These are phyloP conservation scores for Penicillium crustosum DNA, from an alignment of 2,329 filamentous ascomycete species.

Conservation along the genomic window DNA sequence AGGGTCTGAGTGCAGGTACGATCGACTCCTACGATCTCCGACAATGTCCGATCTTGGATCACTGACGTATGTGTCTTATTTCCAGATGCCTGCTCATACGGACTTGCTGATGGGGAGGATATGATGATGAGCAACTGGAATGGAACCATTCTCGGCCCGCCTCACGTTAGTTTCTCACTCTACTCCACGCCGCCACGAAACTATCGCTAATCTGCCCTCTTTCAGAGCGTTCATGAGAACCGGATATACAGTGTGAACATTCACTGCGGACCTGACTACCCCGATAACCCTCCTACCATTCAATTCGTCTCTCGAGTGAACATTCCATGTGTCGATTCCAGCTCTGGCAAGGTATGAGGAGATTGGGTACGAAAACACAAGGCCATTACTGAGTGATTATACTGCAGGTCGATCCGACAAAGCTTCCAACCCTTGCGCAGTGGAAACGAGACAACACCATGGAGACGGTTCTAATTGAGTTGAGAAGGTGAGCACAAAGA, in stretches of 20 bases:
- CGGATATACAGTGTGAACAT: slow-evolving; percentile 98
- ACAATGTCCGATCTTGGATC: slow-evolving; percentile 9
- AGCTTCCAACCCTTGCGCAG: slow-evolving; percentile 78
- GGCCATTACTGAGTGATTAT: slow-evolving; percentile 11
- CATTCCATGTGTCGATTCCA: slow-evolving; percentile 85
- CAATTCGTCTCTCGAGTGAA: slow-evolving; percentile 94
- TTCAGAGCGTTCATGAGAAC: slow-evolving; percentile 91
- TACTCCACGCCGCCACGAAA: neutral
- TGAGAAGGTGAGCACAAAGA: slow-evolving; percentile 62
- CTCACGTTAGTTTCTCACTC: slow-evolving; percentile 67
- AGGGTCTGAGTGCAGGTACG: slow-evolving; percentile 81
- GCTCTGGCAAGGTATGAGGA: slow-evolving; percentile 66
- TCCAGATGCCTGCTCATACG: slow-evolving; percentile 92
- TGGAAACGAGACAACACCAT: slow-evolving; percentile 95
- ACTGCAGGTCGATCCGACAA: slow-evolving; percentile 71
- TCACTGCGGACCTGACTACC: slow-evolving; percentile 87
- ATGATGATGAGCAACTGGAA: slow-evolving; percentile 99
- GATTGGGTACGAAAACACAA: neutral
- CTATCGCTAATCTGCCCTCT: slow-evolving; percentile 15
- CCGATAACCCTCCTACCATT: slow-evolving; percentile 82
- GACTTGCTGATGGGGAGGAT: slow-evolving; percentile 89
- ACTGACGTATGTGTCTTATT: slow-evolving; percentile 26
- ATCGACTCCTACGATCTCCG: slow-evolving; percentile 10
- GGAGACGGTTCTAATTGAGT: slow-evolving; percentile 87
- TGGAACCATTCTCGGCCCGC: slow-evolving; percentile 92